These are phyloP conservation scores for Suhomyces tanzawaensis DNA, from an alignment of 805 yeast species.

Conservation along the genomic window DNA sequence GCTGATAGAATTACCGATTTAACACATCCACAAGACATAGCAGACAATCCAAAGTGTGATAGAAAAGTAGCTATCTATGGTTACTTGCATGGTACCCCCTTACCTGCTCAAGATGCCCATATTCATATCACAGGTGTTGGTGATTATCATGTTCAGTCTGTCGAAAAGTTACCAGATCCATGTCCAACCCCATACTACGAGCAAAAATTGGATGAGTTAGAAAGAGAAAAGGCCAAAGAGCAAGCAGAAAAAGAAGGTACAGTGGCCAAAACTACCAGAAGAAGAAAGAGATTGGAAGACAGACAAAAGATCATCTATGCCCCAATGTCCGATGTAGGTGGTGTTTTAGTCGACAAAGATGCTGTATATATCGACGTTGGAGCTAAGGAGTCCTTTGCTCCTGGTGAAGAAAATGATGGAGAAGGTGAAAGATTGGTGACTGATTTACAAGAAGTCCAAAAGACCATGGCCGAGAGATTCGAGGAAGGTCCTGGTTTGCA, in stretches of 20 bases:
- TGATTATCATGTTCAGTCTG: conserved; percentile 69
- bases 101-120: conserved; percentile 63
- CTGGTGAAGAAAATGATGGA: conserved; percentile 61
- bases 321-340: conserved; percentile 99
- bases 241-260: conserved; percentile 62
- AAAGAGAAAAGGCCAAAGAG: conserved; percentile 66
- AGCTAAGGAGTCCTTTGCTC: conserved; percentile 48
- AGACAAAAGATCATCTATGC: conserved; percentile 93
- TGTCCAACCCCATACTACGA: conserved; percentile 96
- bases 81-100: conserved; percentile 89
- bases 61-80: conserved; percentile 92
- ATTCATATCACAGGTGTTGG: conserved; percentile 97
- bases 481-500: conserved; percentile 68
- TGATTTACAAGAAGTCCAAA: conserved; percentile 67
- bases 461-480: conserved; percentile 55
- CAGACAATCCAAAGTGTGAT: conserved; percentile 77
- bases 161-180: conserved; percentile 95
- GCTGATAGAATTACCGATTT: conserved; percentile 91
- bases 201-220: conserved; percentile 77
- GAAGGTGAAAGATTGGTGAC: conserved; percentile 87
- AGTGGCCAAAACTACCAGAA: conserved; percentile 50
- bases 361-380: conserved; percentile 93
- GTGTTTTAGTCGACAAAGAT: conserved; percentile 93
- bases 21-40: conserved; percentile 85
- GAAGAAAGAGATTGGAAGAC: conserved; percentile 91